Evolutionary conservation across 371 early-diverging fungal species (phyloP).

Genomic region (Rhizopus arrhizus): DNA sequence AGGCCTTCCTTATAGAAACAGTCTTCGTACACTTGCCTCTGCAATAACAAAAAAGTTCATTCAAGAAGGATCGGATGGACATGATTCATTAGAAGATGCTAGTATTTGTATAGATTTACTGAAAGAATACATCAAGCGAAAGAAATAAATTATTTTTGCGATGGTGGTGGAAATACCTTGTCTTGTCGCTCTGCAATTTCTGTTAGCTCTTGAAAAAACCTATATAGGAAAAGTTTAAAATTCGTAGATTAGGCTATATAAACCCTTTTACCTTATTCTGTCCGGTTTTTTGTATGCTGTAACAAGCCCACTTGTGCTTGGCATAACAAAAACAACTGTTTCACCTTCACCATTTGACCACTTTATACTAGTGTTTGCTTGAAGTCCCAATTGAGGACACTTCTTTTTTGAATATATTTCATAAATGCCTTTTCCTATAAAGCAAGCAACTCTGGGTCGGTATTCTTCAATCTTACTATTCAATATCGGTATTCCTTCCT

Average conservation of each 20-base stretch:
- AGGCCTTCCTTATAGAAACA: constrained; percentile 49
- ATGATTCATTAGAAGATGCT: constrained; percentile 64
- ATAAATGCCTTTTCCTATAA: constrained; percentile 75
- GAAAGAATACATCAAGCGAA: constrained; percentile 13
- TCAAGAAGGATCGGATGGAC: constrained; percentile 57
- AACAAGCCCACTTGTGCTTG: constrained; percentile 74
- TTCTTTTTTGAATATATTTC: constrained; percentile 58
- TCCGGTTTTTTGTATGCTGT: constrained; percentile 62
- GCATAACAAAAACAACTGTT: constrained; percentile 70
- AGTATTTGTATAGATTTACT: constrained; percentile 55
- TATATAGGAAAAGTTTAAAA: constrained; percentile 7
- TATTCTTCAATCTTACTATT: constrained; percentile 61
- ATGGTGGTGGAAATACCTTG: constrained; percentile 21
- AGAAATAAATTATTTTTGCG: background rate
- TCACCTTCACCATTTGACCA: constrained; percentile 35
- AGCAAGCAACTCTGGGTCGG: constrained; percentile 69
- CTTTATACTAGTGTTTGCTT: constrained; percentile 19
- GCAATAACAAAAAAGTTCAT: constrained; percentile 46
- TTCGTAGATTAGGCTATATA: background rate
- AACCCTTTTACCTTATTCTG: constrained; percentile 47
- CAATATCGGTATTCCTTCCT: constrained; percentile 62
- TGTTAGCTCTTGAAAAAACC: constrained; percentile 27
- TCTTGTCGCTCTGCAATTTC: constrained; percentile 14
- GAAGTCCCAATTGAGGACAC: constrained; percentile 42
- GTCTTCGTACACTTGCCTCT: constrained; percentile 38